Percentiles rank a stretch among this genome's conserved stretches.
phyloP scores from a whole-genome alignment of 805 yeast genomes.

The Cyberlindnera amylophila region DNA sequence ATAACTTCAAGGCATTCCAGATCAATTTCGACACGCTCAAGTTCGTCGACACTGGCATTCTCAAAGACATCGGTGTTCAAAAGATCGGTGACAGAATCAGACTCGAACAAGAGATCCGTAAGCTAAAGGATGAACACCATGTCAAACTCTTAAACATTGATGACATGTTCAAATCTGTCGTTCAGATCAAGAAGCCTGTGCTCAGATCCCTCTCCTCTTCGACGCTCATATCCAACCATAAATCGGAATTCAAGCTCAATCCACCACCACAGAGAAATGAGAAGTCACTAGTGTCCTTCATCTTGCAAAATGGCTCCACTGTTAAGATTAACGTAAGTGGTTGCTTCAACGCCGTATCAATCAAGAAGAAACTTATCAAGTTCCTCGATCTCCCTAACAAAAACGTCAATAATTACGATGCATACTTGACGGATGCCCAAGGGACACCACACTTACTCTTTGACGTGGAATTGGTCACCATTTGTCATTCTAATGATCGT shows the following conservation, averaged over 20 bases:
- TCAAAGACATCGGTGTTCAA: constrained; percentile 68
- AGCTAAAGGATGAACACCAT: constrained; percentile 29
- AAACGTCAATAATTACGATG: constrained; percentile 48
- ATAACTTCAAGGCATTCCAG: constrained; percentile 11
- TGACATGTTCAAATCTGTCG: constrained; percentile 14
- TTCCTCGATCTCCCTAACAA: constrained; percentile 46
- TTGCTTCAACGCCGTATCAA: constrained; percentile 76
- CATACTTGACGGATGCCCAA: constrained; percentile 50
- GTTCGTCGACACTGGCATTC: constrained; percentile 51
- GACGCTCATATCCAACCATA: constrained; percentile 13
- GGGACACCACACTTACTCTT: constrained; percentile 47
- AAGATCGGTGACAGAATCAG: constrained; percentile 82
- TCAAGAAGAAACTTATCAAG: constrained; percentile 64
- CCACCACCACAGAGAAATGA: constrained; percentile 19
- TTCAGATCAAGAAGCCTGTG: constrained; percentile 6
- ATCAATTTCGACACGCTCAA: constrained; percentile 26
- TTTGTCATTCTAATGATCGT: constrained; percentile 73
- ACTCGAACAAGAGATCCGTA: constrained; percentile 54
- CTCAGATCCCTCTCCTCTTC: constrained; percentile 6
- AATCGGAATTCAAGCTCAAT: constrained; percentile 19
- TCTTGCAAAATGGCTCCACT: constrained; percentile 69
- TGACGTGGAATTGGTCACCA: constrained; percentile 78
- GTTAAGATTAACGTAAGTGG: constrained; percentile 69
- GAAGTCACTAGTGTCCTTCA: constrained; percentile 52
- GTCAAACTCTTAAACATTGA: constrained; percentile 11